Conservation (phyloP, 2,329 filamentous ascomycete species). For the Penicillium palitans region DNA sequence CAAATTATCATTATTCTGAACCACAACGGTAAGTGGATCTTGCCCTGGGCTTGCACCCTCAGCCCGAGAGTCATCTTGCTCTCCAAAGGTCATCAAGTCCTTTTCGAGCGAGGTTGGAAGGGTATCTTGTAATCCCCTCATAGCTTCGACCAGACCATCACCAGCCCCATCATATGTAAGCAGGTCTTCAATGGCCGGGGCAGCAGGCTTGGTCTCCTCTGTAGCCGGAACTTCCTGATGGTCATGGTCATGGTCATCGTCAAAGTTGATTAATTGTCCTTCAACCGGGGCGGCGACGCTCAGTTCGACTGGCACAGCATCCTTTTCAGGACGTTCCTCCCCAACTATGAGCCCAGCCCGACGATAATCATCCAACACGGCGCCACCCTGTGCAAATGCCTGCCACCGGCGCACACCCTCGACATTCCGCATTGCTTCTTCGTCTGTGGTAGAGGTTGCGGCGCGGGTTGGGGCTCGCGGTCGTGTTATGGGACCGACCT, state of each 20-base stretch:
- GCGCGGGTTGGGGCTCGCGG: not conserved
- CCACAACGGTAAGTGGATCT: not conserved
- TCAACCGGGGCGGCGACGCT: not conserved
- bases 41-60: not conserved
- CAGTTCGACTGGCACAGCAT: not conserved
- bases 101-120: not conserved
- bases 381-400: not conserved
- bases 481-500: not conserved
- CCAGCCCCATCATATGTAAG: not conserved
- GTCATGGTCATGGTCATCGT: not conserved
- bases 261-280: not conserved
- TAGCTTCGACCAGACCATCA: not conserved
- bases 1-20: not conserved
- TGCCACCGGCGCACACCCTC: not conserved
- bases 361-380: not conserved
- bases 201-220: not conserved
- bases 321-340: not conserved
- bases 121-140: no score
- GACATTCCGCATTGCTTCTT: not conserved
- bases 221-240: not conserved
- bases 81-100: not conserved
- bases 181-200: not conserved
- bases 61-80: no score
- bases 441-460: not conserved
- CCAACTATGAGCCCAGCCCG: not conserved